These are phyloP conservation scores for Aspergillus asperescens DNA, from an alignment of 495 filamentous ascomycete genomes.

Conservation along the genomic window DNA sequence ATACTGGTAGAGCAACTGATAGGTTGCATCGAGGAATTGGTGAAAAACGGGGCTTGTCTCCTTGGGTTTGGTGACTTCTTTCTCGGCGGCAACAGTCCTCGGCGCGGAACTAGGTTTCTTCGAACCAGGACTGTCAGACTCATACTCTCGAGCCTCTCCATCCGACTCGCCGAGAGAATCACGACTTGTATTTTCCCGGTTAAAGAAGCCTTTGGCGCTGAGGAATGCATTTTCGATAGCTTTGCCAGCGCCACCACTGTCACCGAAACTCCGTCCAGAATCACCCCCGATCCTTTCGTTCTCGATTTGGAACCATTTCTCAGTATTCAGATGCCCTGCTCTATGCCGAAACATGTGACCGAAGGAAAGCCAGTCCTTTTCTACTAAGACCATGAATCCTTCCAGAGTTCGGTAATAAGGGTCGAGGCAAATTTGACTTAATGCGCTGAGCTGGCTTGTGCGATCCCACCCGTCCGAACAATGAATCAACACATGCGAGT, in stretches of 20 bases:
- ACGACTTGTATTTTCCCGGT: slow-evolving; percentile 62
- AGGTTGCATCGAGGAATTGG: slow-evolving; percentile 94
- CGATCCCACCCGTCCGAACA: slow-evolving; percentile 99
- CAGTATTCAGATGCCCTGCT: slow-evolving; percentile 76
- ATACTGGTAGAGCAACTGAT: slow-evolving; percentile 81
- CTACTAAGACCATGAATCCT: slow-evolving; percentile 89
- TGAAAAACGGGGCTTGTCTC: slow-evolving; percentile 97
- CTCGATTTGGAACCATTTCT: slow-evolving; percentile 93
- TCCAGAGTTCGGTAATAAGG: slow-evolving; percentile 94
- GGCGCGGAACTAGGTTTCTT: slow-evolving; percentile 41
- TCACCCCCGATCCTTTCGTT: slow-evolving; percentile 55
- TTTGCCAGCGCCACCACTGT: slow-evolving; percentile 59
- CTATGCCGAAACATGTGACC: slow-evolving; percentile 95
- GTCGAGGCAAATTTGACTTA: slow-evolving; percentile 90
- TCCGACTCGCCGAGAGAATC: slow-evolving; percentile 60
- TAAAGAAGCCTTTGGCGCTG: slow-evolving; percentile 87
- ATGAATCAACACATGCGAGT: slow-evolving; percentile 93
- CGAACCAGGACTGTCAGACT: slow-evolving; percentile 39
- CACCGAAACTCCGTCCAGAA: slow-evolving; percentile 37
- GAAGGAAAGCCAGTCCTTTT: slow-evolving; percentile 98
- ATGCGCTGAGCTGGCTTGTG: slow-evolving; percentile 90
- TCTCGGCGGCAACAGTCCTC: slow-evolving; percentile 40
- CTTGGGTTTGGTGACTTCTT: slow-evolving; percentile 60
- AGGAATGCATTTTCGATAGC: slow-evolving; percentile 81
- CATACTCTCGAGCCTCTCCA: slow-evolving; percentile 55